These are phyloP conservation scores for Aspergillus sergii DNA, from an alignment of 2,329 filamentous ascomycete species.

Conservation along the genomic window DNA sequence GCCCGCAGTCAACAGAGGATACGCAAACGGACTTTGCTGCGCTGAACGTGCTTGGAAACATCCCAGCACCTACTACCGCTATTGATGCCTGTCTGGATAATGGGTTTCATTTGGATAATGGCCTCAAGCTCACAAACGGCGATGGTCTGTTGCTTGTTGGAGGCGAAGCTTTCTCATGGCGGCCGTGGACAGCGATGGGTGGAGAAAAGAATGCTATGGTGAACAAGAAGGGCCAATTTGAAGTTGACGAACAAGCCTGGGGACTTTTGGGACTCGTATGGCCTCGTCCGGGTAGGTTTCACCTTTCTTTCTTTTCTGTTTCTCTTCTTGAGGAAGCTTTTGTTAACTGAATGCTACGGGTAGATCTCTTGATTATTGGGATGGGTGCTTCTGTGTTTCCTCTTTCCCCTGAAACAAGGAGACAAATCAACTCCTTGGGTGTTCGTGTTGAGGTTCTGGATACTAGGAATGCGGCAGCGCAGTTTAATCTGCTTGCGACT, in stretches of 20 bases:
- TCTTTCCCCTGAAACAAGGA: constrained; percentile 72
- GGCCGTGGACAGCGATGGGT: constrained; percentile 67
- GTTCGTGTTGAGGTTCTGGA: constrained; percentile 87
- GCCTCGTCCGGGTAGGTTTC: constrained; percentile 78
- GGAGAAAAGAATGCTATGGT: constrained; percentile 54
- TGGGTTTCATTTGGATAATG: constrained; percentile 86
- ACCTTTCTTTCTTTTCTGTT: constrained; percentile 7
- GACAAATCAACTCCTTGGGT: constrained; percentile 73
- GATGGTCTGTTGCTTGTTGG: constrained; percentile 77
- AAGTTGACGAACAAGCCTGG: constrained; percentile 71
- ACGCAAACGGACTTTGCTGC: constrained; percentile 72
- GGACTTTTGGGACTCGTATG: constrained; percentile 76
- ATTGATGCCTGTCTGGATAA: constrained; percentile 80
- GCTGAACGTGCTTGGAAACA: constrained; percentile 77
- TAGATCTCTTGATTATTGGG: constrained; percentile 70
- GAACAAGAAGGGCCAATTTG: constrained; percentile 80
- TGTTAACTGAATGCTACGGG: constrained; percentile 5
- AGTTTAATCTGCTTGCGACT: constrained; percentile 94
- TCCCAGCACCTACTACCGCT: constrained; percentile 75
- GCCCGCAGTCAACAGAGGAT: constrained; percentile 61
- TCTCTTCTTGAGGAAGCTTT: not conserved
- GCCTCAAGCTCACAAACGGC: constrained; percentile 68
- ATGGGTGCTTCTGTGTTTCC: constrained; percentile 76
- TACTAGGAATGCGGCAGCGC: constrained; percentile 88
- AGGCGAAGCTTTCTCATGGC: constrained; percentile 87